Evolutionary conservation across 768 basidiomycete species (phyloP).

Genomic region (Cystoderma amianthinum): DNA sequence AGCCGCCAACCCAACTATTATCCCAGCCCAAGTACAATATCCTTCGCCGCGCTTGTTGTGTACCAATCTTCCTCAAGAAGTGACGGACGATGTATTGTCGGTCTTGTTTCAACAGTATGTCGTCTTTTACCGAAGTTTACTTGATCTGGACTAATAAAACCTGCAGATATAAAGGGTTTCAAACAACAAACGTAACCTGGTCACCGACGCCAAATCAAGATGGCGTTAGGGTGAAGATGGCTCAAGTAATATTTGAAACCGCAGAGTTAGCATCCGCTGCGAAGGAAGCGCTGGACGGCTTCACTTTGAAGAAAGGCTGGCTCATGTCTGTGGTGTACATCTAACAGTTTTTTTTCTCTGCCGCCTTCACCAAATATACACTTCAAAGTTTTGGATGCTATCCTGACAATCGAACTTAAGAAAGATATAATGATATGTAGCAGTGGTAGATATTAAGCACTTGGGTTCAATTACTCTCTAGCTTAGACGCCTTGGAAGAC

Average conservation of each 20-base stretch:
- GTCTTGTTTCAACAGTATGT: slow-evolving; percentile 91
- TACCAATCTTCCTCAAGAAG: slow-evolving; percentile 87
- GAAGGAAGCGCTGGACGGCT: slow-evolving; percentile 79
- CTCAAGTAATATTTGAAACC: slow-evolving; percentile 73
- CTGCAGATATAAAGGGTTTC: slow-evolving; percentile 78
- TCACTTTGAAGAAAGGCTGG: slow-evolving; percentile 83
- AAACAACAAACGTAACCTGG: slow-evolving; percentile 59
- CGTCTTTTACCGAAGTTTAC: neutral
- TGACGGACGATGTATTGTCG: slow-evolving; percentile 78
- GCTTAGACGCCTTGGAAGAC: neutral
- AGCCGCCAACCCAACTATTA: slow-evolving; percentile 26
- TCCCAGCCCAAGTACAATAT: slow-evolving; percentile 44
- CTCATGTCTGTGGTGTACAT: slow-evolving; percentile 75
- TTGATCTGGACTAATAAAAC: no score
- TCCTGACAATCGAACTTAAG: no score
- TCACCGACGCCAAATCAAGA: slow-evolving; percentile 63
- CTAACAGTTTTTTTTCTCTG: no score
- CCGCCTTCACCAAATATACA: no score
- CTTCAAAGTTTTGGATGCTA: no score
- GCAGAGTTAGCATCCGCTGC: slow-evolving; percentile 70
- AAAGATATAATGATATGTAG: no score
- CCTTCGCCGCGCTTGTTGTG: slow-evolving; percentile 63
- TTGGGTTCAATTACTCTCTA: slow-evolving; percentile 5
- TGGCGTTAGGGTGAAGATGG: slow-evolving; percentile 69
- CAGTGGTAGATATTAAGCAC: no score